phyloP scores from a whole-genome alignment of 345 rosid genomes.

The Triadica sebifera region DNA sequence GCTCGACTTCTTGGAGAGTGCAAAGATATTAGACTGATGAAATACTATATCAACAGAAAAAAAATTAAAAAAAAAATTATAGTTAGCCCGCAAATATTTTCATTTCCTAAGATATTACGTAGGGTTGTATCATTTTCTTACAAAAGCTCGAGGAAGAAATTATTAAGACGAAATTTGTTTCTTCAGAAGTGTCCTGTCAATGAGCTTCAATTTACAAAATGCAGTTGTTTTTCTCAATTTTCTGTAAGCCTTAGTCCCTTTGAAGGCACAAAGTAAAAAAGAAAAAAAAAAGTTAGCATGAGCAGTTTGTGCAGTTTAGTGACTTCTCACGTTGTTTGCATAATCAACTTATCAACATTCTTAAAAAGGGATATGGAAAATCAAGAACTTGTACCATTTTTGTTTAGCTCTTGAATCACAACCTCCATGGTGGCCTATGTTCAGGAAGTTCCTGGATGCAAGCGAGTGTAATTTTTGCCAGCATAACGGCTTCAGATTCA shows the following conservation, averaged over 20 bases:
- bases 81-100: not conserved
- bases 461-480: conserved; percentile 57
- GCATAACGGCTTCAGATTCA: conserved; percentile 39
- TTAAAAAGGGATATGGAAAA: not conserved
- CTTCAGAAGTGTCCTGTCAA: not conserved
- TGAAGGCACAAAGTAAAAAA: not conserved
- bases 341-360: not conserved
- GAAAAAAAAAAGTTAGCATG: too few relatives aligned
- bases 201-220: not conserved
- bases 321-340: not conserved
- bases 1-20: not conserved
- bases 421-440: conserved; percentile 63
- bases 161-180: not conserved
- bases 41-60: too few relatives aligned
- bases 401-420: conserved; percentile 47
- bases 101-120: not conserved
- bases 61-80: too few relatives aligned
- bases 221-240: not conserved
- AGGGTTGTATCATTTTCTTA: not conserved
- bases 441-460: conserved; percentile 70
- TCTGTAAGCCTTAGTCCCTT: not conserved
- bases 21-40: too few relatives aligned
- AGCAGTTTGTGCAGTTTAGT: not conserved
- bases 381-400: conserved; percentile 13
- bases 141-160: not conserved